Percentiles rank a stretch among this genome's conserved stretches.
These are phyloP conservation scores for Coemansia nantahalensis DNA, from an alignment of 192 early-diverging fungal genomes.

Conservation along the genomic window DNA sequence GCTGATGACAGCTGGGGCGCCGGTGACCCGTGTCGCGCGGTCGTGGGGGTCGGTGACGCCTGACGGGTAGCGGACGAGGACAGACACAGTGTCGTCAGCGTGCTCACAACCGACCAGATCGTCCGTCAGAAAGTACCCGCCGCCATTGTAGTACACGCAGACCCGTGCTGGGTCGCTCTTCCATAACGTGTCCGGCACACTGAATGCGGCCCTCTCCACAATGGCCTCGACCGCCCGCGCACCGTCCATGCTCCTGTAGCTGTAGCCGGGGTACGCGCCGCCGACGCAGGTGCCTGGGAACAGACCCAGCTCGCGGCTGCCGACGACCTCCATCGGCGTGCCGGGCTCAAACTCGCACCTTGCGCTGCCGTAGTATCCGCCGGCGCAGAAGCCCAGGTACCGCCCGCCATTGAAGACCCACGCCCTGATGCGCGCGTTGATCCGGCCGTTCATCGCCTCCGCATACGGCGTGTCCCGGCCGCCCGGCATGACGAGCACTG, in stretches of 20 bases:
- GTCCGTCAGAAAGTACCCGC: too few relatives aligned
- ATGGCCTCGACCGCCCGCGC: constrained; percentile 60
- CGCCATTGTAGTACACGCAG: too few relatives aligned
- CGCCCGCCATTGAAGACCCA: constrained; percentile 67
- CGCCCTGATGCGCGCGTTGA: constrained; percentile 58
- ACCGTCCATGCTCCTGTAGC: too few relatives aligned
- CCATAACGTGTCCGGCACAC: constrained; percentile 32
- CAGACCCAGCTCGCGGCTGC: constrained; percentile 70
- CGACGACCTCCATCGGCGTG: too few relatives aligned
- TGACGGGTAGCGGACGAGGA: too few relatives aligned
- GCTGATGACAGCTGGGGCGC: constrained; percentile 61
- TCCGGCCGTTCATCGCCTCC: constrained; percentile 69
- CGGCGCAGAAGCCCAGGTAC: too few relatives aligned
- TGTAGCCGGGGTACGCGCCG: constrained; percentile 71
- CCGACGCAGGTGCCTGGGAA: constrained; percentile 69
- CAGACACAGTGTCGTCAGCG: too few relatives aligned
- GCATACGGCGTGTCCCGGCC: too few relatives aligned
- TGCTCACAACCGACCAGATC: too few relatives aligned
- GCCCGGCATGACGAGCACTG: too few relatives aligned
- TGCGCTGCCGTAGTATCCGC: constrained; percentile 77
- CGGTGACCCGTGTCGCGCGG: too few relatives aligned
- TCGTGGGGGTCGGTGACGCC: too few relatives aligned
- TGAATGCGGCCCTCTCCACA: constrained; percentile 35
- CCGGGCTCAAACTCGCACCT: constrained; percentile 83
- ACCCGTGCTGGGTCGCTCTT: constrained; percentile 41